Evolutionary conservation across 2,329 filamentous ascomycete genomes (phyloP), one percentile per base, ranked within the genome.

Genomic region (Fonsecaea multimorphosa): DNA sequence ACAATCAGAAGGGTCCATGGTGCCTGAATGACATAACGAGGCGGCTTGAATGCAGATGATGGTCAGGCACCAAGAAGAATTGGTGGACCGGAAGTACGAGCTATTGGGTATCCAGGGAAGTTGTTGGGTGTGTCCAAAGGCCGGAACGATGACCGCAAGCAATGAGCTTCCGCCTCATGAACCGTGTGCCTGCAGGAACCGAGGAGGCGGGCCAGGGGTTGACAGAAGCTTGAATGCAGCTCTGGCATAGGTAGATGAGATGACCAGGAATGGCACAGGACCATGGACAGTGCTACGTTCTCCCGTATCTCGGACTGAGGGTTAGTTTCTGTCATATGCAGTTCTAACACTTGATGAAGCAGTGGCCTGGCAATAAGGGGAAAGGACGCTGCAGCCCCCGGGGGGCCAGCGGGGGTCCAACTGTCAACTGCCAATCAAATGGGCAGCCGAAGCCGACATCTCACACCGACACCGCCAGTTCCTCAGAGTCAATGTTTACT

Each of bases 381-480:
- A 24, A 49, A 49, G 19, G 8, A 49, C 9, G 22, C 22, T 49
- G 44, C 44, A 49, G 44, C 44, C 24, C 38, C 44, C 4, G 19
- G 44, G 40, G 40, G 44, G 19, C 7, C 31, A 5, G 29, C 31
- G 58, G 58, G 29, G 32, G 9, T n/a, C 29, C 22, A 38, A 14
- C 44, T 34, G 58, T 29, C 58, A 60, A 60, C 44, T 34, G 58
- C 44, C 58, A 60, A 60, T 53, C 44, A 60, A 2, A 19, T 2
- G 29, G 27, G 40, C 38, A 7, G 44, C 44, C 44, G n/a, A 46
- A 51, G 14, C 31, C n/a, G 36, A 12, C 6, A 52, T 31, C 58
- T 51, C 19, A 60, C 58, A 38, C 58, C 58, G 58, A 60, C 58
- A 60, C 32, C 58, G 58, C 40, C 44, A 60, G 19, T 52, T 52